Base-by-base conservation (phyloP, 768 basidiomycete species). In the Tephrocybe sp. region DNA sequence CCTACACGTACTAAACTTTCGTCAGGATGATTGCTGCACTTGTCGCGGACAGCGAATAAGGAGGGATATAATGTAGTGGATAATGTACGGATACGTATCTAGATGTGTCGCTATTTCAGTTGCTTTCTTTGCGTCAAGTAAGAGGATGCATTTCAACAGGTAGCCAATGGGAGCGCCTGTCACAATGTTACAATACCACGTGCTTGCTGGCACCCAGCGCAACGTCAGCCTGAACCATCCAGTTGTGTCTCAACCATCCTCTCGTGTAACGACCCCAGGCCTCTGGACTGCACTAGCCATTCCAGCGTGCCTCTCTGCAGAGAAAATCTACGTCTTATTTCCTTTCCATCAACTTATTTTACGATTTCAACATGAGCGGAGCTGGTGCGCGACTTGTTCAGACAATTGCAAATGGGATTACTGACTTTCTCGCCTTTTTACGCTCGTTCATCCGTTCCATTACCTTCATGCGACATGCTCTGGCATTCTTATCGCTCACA, bases 1-100 rank as follows among this genome's bases (percentile, higher is more conserved):
- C 38, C 26, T 3, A 28, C 17, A 39, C 49, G 8, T 26, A 60
- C 14, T 55, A 36, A 36, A 4, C 24, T 18, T 10, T 28, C 11
- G 43, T 36, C 25, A 56, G 90, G 88, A 90, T 91, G 90, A 92
- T 92, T 63, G 82, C 87, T 26, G 87, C 90, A 17, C 81, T 92
- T 55, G 88, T 92, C 60, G 85, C 86, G 50, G 88, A 87, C 60
- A 85, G 83, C 67, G 83, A 85, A 67, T 85, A 67, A 63, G 11
- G 45, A 12, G 34, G 26, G 2, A 21, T 30, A 25, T 52, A 17
- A 17, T 46, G 20, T 53, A 51, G 34, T 43, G 24, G 11, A 37
- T 44, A 51, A 42, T 48, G 45, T 56, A 53, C 20, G 41, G n/a
- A 24, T 43, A 36, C 46, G 38, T 49, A 56, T 44, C 36, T 51